These are phyloP conservation scores for Dalbergia cultrata DNA, from an alignment of 306 rosid genomes.

Conservation along the genomic window DNA sequence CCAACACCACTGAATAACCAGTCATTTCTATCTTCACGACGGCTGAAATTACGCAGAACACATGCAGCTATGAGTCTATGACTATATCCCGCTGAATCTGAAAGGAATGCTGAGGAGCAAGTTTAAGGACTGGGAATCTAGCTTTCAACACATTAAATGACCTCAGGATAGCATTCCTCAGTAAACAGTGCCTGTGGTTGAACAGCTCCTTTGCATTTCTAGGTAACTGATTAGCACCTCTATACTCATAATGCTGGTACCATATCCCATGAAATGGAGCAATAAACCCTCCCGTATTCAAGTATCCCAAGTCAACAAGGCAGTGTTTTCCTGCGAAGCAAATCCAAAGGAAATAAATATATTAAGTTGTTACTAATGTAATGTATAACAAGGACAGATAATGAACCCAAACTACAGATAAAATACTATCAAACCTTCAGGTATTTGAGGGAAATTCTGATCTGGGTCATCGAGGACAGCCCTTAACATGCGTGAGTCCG, in stretches of 20 bases:
- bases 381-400: conserved; percentile 27
- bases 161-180: conserved; percentile 68
- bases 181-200: conserved; percentile 79
- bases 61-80: conserved; percentile 86
- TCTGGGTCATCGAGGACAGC: conserved; percentile 89
- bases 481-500: conserved; percentile 72
- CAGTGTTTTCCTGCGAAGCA: conserved; percentile 70
- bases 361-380: not conserved
- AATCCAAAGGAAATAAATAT: conserved; percentile 18
- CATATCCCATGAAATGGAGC: conserved; percentile 79
- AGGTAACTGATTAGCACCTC: conserved; percentile 83
- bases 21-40: conserved; percentile 67
- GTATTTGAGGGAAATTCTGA: conserved; percentile 84
- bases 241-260: conserved; percentile 63
- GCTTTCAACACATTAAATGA: conserved; percentile 79
- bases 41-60: conserved; percentile 79
- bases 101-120: conserved; percentile 86
- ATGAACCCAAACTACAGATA: conserved; percentile 7
- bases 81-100: conserved; percentile 80
- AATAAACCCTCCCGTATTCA: conserved; percentile 72
- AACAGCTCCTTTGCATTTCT: conserved; percentile 78
- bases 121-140: conserved; percentile 81
- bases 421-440: conserved; percentile 64
- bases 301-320: conserved; percentile 76
- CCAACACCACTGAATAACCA: conserved; percentile 70